A percentile compares a stretch with the other conserved stretches of the same genome.
phyloP scores from a whole-genome alignment of 2,329 filamentous ascomycete genomes.

The Pestalotiopsis sp. region DNA sequence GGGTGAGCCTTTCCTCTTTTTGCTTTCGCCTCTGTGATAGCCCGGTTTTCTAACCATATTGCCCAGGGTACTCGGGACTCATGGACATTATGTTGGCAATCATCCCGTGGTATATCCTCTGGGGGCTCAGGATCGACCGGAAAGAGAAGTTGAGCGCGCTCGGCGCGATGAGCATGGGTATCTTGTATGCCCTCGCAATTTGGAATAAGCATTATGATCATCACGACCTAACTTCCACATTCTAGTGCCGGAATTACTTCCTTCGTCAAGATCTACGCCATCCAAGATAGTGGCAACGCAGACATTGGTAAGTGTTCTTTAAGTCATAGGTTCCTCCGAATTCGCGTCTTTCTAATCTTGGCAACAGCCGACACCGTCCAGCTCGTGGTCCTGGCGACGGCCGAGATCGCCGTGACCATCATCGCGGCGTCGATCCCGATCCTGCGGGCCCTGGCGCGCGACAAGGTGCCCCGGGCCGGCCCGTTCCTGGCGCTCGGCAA shows the following conservation, averaged over 20 bases:
- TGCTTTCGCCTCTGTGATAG: slow-evolving; percentile 2
- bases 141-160: slow-evolving; percentile 41
- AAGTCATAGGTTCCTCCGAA: background rate
- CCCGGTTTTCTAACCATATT: background rate
- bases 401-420: slow-evolving; percentile 30
- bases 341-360: background rate
- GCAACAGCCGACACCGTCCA: slow-evolving; percentile 11
- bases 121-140: slow-evolving; percentile 37
- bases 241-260: slow-evolving; percentile 32
- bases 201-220: background rate
- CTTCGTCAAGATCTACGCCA: slow-evolving; percentile 29
- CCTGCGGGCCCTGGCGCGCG: slow-evolving; percentile 25
- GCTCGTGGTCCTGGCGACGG: slow-evolving; percentile 18
- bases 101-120: slow-evolving; percentile 41
- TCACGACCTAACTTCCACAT: background rate
- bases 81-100: slow-evolving; percentile 41
- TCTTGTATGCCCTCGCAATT: slow-evolving; percentile 32
- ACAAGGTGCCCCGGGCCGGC: slow-evolving; percentile 8
- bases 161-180: slow-evolving; percentile 43
- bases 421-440: slow-evolving; percentile 31
- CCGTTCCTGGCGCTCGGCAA: slow-evolving; percentile 4
- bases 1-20: slow-evolving; percentile 17
- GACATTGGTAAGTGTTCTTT: slow-evolving; percentile 14
- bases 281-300: slow-evolving; percentile 13
- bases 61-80: slow-evolving; percentile 29